Evolutionary conservation across 108 stramenopile species (phyloP), one percentile per base, ranked within the genome.

Genomic region (Stephanodiscus minutulus): DNA sequence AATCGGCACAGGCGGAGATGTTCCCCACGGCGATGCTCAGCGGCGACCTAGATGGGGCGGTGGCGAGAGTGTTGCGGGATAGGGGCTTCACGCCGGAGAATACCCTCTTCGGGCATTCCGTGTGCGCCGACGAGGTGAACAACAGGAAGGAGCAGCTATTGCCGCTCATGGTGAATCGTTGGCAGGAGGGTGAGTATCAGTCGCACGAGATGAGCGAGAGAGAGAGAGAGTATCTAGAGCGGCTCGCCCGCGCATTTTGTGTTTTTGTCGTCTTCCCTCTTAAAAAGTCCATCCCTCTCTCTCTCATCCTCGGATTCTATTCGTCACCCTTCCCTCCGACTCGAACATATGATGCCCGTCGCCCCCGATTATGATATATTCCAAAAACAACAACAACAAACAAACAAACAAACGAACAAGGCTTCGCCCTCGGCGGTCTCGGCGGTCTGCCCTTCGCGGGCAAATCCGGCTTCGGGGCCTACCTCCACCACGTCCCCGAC

Each of bases 391-490:
- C n/a, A n/a, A n/a, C n/a, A n/a, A n/a, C n/a, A n/a, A n/a, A n/a
- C n/a, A 33, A 33, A 33, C 31, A 33, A 33, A 33, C 31, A 33
- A 33, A 33, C 31, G 31, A 33, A 5, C 37, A 59, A 60, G 57
- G 66, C 5, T 82, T 82, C 39, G 49, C 69, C 21, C 52, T 82
- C 1, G 81, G 81, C 11, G 81, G 81, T 13, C 28, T 82, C 12
- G 75, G 25, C n/a, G 81, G 81, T 3, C 10, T 82, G 3, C 81
- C 81, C 2, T 82, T 82, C 66, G 75, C 76, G 13, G 81, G 81
- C 11, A 82, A 82, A 36, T 31, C 37, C 15, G 81, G 81, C 41
- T 76, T 82, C 60, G 58, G 50, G 10, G 81, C 81, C 1, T 82
- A 72, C 54, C 31, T 76, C 0, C 81, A 82, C 36, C 81, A 82